phyloP scores from a whole-genome alignment of 176 grass and related monocot genomes.

The Bromus sterilis region DNA sequence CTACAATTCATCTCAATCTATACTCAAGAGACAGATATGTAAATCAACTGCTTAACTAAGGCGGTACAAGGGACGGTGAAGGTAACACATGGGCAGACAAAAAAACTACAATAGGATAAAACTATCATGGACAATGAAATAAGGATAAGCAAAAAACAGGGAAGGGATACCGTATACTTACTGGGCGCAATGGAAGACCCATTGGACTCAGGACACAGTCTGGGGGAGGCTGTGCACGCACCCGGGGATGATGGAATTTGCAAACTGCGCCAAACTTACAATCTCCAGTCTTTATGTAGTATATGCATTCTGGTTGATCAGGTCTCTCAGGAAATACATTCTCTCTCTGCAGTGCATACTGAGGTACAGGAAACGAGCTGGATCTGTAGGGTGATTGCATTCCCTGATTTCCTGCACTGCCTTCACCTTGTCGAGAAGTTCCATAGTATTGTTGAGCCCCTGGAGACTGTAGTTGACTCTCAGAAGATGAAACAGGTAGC shows the following conservation, averaged over 20 bases:
- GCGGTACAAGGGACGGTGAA: too few relatives aligned
- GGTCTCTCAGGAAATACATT: constrained; percentile 93
- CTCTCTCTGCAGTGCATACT: constrained; percentile 65
- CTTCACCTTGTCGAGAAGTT: constrained; percentile 70
- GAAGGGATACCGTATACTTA: constrained; percentile 30
- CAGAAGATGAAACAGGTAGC: constrained; percentile 56
- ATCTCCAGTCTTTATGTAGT: constrained; percentile 99
- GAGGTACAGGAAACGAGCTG: constrained; percentile 44
- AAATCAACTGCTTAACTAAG: background rate
- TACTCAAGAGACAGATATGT: background rate
- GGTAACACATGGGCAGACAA: background rate
- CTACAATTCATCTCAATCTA: background rate
- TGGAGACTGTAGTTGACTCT: constrained; percentile 53
- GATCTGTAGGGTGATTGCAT: constrained; percentile 50
- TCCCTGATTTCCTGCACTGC: constrained; percentile 52
- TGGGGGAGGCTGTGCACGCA: constrained; percentile 65
- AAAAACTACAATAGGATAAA: background rate
- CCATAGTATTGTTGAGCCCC: constrained; percentile 59
- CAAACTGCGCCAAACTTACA: constrained; percentile 96
- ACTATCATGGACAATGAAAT: background rate
- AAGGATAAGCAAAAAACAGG: background rate
- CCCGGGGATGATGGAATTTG: constrained; percentile 95
- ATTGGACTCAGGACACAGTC: constrained; percentile 84
- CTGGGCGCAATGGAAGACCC: constrained; percentile 90
- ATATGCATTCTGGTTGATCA: constrained; percentile 97